Percentiles rank a stretch among this genome's conserved stretches.
Conservation (phyloP, 345 rosid species). For the Gossypioides kirkii region DNA sequence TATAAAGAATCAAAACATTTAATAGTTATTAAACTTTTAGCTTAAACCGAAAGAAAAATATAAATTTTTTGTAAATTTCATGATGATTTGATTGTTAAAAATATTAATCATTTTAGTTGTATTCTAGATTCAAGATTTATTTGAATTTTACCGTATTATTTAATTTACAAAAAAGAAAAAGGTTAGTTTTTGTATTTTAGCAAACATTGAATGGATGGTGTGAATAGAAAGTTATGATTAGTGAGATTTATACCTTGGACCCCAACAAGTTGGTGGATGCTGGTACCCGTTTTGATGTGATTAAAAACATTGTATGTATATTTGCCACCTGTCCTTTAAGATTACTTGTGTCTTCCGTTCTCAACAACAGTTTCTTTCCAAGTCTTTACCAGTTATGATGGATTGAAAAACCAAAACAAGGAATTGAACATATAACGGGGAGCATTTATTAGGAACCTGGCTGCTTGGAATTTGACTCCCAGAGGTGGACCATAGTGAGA, state of each 20-base stretch:
- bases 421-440: background rate
- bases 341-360: background rate
- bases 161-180: too few species aligned
- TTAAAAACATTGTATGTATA: background rate
- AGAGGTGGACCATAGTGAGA: background rate
- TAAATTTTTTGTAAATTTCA: too few species aligned
- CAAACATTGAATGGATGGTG: background rate
- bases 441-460: background rate
- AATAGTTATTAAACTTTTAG: too few species aligned
- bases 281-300: background rate
- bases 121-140: too few species aligned
- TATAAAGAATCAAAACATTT: too few species aligned
- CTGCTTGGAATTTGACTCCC: background rate
- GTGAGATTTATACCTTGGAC: background rate
- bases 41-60: background rate
- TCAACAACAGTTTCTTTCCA: background rate
- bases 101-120: too few species aligned
- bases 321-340: background rate
- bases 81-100: too few species aligned
- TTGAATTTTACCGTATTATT: too few species aligned
- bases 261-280: conserved; percentile 6
- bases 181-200: background rate
- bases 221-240: conserved; percentile 2
- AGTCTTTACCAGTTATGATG: background rate
- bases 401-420: background rate